Evolutionary conservation across 2,329 filamentous ascomycete species (phyloP), one percentile per base, ranked within the genome.

Genomic region (Pyricularia grisea): DNA sequence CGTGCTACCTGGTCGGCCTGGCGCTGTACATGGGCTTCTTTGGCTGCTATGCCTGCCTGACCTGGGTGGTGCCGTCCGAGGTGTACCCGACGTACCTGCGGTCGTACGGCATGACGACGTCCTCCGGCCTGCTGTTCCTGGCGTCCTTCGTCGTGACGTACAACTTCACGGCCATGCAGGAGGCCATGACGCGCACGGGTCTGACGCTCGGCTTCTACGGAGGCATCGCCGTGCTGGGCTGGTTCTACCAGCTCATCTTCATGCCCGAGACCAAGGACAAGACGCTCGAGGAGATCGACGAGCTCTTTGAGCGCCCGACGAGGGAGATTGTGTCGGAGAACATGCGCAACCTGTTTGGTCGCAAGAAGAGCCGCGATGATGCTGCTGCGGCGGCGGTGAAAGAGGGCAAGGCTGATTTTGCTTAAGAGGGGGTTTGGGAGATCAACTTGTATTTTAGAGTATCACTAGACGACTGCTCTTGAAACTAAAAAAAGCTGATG

Each of bases 221-320:
- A 4, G 90, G 90, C 20, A 92, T 92, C 68, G 90, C 90, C 0
- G 83, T 90, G 0, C 11, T 92, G 0, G 90, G 89, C 14, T 90
- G 88, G 85, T 80, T 91, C 73, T 92, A 92, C 77, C 90, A 92
- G 78, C 81, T 92, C 27, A 65, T 92, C 67, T 92, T 92, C 79
- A 92, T 92, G 90, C 89, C 88, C 0, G 89, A 92, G 81, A 92
- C 89, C 2, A 91, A 91, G 81, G 86, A 89, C 76, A 85, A 84
- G 60, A 63, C 60, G 0, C 60, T 63, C 60, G 60, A 63, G 25
- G 60, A 63, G 60, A 63, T 63, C 12, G 60, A 63, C 25, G 11
- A 63, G 60, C 25, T 63, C n/a, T 63, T 63, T 28, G 25, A 63
- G 60, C 60, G 60, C 25, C 60, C 60, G 9, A 63, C 60, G 4